Conservation (phyloP, 371 early-diverging fungal species). For the Phascolomyces articulosus region DNA sequence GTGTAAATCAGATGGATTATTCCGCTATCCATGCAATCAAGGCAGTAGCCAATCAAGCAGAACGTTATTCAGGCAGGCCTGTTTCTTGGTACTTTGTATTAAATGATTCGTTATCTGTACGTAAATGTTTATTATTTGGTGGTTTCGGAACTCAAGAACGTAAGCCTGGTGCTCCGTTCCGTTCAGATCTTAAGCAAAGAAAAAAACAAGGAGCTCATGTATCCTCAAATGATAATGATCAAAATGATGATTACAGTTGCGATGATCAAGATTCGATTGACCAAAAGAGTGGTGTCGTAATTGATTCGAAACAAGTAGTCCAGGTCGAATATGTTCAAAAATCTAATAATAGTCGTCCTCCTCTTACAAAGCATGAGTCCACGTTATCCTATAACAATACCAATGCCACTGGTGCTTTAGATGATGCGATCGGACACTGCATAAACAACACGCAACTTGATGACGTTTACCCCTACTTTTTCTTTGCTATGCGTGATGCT, state of each 20-base stretch:
- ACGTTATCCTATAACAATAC: neutral
- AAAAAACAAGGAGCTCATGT: slow-evolving; percentile 18
- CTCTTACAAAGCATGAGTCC: neutral
- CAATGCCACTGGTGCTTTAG: neutral
- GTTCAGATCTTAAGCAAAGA: slow-evolving; percentile 17
- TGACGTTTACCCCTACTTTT: slow-evolving; percentile 41
- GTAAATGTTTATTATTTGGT: slow-evolving; percentile 33
- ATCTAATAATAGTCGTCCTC: no score
- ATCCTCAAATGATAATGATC: slow-evolving; percentile 18
- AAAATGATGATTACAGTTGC: slow-evolving; percentile 19
- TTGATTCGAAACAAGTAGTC: neutral
- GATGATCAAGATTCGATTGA: neutral
- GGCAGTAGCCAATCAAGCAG: slow-evolving; percentile 44
- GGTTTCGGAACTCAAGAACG: slow-evolving; percentile 37
- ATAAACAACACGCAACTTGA: slow-evolving; percentile 7
- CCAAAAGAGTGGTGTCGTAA: neutral
- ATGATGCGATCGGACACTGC: slow-evolving; percentile 2
- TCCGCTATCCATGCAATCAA: slow-evolving; percentile 76
- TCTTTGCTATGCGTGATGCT: slow-evolving; percentile 30
- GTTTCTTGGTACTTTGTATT: slow-evolving; percentile 42
- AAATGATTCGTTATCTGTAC: slow-evolving; percentile 23
- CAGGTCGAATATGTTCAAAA: neutral
- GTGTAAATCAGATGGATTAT: slow-evolving; percentile 78
- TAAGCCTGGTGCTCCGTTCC: slow-evolving; percentile 17
- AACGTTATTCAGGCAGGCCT: slow-evolving; percentile 35